Evolutionary conservation across 352 stramenopile species (phyloP).

Genomic region (Pseudoperonospora humuli): DNA sequence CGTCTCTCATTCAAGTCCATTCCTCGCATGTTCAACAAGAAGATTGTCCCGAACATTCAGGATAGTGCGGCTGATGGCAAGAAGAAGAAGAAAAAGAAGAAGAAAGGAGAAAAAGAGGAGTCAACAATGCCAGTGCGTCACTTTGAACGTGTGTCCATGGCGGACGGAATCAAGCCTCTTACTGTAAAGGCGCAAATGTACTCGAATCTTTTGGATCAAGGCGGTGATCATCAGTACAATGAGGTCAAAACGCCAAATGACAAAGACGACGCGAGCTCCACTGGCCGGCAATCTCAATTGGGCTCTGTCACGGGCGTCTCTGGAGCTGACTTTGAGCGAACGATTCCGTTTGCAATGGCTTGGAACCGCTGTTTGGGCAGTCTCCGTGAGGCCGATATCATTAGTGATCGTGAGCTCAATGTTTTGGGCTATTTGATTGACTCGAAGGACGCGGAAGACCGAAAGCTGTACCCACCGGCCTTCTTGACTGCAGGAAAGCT

Average conservation of each 20-base stretch:
- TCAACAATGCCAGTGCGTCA: conserved; percentile 53
- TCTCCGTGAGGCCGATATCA: conserved; percentile 74
- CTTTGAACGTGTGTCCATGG: conserved; percentile 81
- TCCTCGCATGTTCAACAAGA: conserved; percentile 83
- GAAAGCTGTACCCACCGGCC: conserved; percentile 77
- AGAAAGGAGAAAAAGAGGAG: conserved; percentile 65
- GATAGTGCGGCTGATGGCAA: conserved; percentile 39
- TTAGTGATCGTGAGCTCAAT: conserved; percentile 79
- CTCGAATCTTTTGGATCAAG: conserved; percentile 58
- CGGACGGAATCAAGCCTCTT: conserved; percentile 66
- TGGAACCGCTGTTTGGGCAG: conserved; percentile 77
- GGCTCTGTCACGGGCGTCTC: conserved; percentile 71
- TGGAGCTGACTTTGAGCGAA: conserved; percentile 75
- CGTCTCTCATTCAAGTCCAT: conserved; percentile 83
- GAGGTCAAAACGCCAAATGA: conserved; percentile 56
- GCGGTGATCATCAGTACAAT: conserved; percentile 47
- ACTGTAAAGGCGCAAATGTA: conserved; percentile 84
- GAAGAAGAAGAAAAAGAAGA: conserved; percentile 71
- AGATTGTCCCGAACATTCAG: conserved; percentile 81
- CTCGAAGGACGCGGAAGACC: conserved; percentile 59
- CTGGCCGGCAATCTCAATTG: conserved; percentile 45
- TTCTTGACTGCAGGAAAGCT: conserved; percentile 82
- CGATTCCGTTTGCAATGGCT: conserved; percentile 81
- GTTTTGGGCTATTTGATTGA: conserved; percentile 85
- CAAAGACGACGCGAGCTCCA: conserved; percentile 50